Conservation (phyloP, 2,329 filamentous ascomycete genomes). For the Ophiocordyceps sinensis region DNA sequence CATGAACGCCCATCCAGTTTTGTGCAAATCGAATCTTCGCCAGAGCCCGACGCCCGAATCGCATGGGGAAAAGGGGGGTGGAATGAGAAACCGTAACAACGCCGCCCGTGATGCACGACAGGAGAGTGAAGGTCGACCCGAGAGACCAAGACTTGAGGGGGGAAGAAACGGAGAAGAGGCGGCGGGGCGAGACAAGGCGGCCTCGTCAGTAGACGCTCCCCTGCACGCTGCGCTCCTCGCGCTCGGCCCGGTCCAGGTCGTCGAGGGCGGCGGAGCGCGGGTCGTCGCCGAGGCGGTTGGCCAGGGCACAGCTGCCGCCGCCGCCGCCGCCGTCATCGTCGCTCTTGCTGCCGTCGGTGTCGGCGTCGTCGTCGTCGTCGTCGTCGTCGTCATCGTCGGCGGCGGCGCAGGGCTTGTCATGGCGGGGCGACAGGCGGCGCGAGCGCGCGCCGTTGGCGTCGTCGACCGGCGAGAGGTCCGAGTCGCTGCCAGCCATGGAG, state of each 20-base stretch:
- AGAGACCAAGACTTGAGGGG: neutral
- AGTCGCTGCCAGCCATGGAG: conserved; percentile 37
- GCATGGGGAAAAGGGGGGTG: too few relatives aligned
- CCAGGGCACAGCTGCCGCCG: conserved; percentile 13
- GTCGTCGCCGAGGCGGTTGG: conserved; percentile 28
- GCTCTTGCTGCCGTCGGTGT: too few relatives aligned
- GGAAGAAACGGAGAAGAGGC: neutral
- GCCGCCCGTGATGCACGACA: neutral
- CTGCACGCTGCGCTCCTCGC: conserved; percentile 39
- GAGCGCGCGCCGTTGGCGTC: conserved; percentile 10
- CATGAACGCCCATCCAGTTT: too few relatives aligned
- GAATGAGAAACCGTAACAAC: neutral
- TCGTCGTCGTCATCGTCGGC: too few relatives aligned
- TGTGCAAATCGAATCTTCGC: neutral
- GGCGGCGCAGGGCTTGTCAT: too few relatives aligned
- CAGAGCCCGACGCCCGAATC: too few relatives aligned
- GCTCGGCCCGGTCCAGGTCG: conserved; percentile 28
- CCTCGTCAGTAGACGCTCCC: conserved; percentile 41
- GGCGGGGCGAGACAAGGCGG: conserved; percentile 3
- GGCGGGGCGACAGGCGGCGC: conserved; percentile 6
- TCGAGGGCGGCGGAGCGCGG: conserved; percentile 18
- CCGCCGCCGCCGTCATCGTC: neutral
- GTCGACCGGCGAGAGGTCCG: conserved; percentile 24
- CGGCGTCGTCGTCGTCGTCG: too few relatives aligned
- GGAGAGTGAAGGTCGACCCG: neutral